Percentiles rank a stretch among this genome's conserved stretches.
Evolutionary conservation across 2,329 filamentous ascomycete species (phyloP).

Genomic region (Zymoseptoria passerinii): DNA sequence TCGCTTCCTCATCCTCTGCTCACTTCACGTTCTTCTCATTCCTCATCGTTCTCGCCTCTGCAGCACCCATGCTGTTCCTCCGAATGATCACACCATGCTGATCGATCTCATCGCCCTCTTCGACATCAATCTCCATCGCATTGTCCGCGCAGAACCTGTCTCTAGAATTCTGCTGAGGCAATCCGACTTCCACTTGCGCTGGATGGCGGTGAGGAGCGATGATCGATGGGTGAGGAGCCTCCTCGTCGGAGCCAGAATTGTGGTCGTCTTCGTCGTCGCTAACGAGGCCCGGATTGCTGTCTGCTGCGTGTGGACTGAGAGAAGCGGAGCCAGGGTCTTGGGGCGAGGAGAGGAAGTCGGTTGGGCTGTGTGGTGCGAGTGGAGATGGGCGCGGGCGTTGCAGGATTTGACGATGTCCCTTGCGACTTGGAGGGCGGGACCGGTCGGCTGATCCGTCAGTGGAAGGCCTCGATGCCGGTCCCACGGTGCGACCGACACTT

Average conservation of each 20-base stretch:
- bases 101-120: constrained; percentile 30
- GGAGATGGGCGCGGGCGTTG: constrained; percentile 28
- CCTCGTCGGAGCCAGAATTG: constrained; percentile 25
- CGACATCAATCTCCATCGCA: constrained; percentile 28
- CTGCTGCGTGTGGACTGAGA: constrained; percentile 40
- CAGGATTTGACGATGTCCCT: constrained; percentile 10
- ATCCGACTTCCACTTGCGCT: not conserved
- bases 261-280: constrained; percentile 44
- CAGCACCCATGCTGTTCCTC: constrained; percentile 25
- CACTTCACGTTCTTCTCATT: constrained; percentile 6
- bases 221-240: constrained; percentile 18
- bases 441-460: not conserved
- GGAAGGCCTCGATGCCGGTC: not conserved
- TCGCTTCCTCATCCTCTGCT: constrained; percentile 18
- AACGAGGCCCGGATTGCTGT: constrained; percentile 43
- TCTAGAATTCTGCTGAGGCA: constrained; percentile 7
- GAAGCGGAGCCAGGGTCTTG: constrained; percentile 22
- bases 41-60: constrained; percentile 12
- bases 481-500: constrained; percentile 12
- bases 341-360: constrained; percentile 24
- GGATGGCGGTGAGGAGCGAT: constrained; percentile 19
- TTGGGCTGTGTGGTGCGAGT: constrained; percentile 16
- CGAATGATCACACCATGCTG: constrained; percentile 29
- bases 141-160: constrained; percentile 21
- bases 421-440: constrained; percentile 12